Percentiles rank a stretch among this genome's conserved stretches.
Evolutionary conservation across 2,329 filamentous ascomycete species (phyloP).

Genomic region (Pseudocercospora musae): DNA sequence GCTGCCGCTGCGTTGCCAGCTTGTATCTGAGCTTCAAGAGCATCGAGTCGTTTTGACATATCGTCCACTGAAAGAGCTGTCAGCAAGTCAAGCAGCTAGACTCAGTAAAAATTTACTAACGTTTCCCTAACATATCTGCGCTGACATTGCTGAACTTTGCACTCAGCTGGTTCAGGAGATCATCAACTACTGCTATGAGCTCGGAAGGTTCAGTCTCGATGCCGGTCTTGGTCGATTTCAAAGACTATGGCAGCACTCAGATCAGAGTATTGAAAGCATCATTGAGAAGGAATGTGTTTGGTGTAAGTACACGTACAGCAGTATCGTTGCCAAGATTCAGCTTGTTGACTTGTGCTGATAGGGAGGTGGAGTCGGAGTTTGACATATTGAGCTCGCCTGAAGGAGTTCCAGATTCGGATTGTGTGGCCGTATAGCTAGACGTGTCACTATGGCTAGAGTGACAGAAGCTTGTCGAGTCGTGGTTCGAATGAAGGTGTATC

Average conservation of each 20-base stretch:
- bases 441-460: background rate
- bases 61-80: constrained; percentile 71
- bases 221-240: background rate
- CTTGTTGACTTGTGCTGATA: constrained; percentile 28
- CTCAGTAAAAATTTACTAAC: constrained; percentile 60
- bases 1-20: constrained; percentile 45
- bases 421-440: too few relatives aligned
- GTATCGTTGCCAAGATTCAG: constrained; percentile 17
- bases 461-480: background rate
- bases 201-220: constrained; percentile 54
- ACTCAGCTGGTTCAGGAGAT: constrained; percentile 77
- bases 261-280: background rate
- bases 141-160: constrained; percentile 83
- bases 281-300: too few relatives aligned
- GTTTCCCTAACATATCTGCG: constrained; percentile 82
- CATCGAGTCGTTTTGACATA: constrained; percentile 83
- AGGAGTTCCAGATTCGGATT: too few relatives aligned
- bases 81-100: background rate
- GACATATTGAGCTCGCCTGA: constrained; percentile 16
- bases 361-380: constrained; percentile 20
- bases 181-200: constrained; percentile 76
- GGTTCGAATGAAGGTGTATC: background rate
- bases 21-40: constrained; percentile 70
- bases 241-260: background rate
- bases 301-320: background rate